phyloP scores from a whole-genome alignment of 441 rosid species.

The Populus hybrid region DNA sequence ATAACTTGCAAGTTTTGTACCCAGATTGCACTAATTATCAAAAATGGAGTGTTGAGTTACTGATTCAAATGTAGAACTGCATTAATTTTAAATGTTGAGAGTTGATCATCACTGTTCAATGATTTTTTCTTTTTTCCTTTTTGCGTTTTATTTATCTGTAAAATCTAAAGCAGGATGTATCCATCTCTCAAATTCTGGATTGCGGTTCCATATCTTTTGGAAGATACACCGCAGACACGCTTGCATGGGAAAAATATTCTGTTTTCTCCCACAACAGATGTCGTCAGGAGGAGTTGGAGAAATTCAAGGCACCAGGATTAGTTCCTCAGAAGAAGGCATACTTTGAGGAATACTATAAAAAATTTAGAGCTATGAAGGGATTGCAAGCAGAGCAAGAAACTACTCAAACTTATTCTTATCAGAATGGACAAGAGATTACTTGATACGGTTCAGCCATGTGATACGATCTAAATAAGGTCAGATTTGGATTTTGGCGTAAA shows the following conservation, averaged over 20 bases:
- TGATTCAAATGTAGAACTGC: not conserved
- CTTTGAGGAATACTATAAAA: slow-evolving; percentile 39
- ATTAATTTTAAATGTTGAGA: not conserved
- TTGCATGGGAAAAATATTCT: slow-evolving; percentile 43
- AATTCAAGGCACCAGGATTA: slow-evolving; percentile 34
- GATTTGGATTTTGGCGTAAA: too few relatives aligned
- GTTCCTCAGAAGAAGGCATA: slow-evolving; percentile 46
- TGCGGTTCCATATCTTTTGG: slow-evolving; percentile 36
- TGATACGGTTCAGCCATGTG: too few relatives aligned
- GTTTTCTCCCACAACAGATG: slow-evolving; percentile 33
- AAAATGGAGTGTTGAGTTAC: not conserved
- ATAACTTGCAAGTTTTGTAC: not conserved
- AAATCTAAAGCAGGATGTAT: slow-evolving; percentile 13
- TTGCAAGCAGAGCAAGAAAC: slow-evolving; percentile 11
- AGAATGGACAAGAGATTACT: not conserved
- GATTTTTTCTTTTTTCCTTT: not conserved
- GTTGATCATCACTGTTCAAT: not conserved
- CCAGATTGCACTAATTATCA: not conserved
- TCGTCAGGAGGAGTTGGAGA: slow-evolving; percentile 37
- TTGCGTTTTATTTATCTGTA: not conserved
- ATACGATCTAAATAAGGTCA: too few relatives aligned
- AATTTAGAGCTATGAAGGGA: slow-evolving; percentile 31
- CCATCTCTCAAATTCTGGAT: slow-evolving; percentile 17
- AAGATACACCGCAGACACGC: slow-evolving; percentile 31
- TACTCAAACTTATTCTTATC: slow-evolving; percentile 1